Evolutionary conservation across 192 early-diverging fungal genomes (phyloP).

Genomic region (Umbelopsis ramanniana): DNA sequence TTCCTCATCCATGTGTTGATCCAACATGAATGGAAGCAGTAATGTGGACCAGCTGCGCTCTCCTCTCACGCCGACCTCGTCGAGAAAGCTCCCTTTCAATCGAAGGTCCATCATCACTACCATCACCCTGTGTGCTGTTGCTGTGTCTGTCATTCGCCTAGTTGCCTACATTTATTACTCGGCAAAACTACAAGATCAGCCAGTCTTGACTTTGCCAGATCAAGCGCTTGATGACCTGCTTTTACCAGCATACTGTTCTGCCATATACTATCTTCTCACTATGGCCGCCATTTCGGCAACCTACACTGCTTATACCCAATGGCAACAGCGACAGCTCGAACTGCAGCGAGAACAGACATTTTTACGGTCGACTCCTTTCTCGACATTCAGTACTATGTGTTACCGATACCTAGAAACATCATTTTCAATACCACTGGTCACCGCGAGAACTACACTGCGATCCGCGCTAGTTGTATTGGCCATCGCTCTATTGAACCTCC

Average conservation of each 20-base stretch:
- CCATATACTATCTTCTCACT: neutral
- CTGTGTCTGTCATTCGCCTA: constrained; percentile 2
- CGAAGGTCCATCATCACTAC: neutral
- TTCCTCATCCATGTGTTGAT: neutral
- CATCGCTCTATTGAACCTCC: neutral
- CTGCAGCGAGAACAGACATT: neutral
- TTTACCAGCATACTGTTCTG: neutral
- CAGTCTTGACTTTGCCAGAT: neutral
- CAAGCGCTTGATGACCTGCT: neutral
- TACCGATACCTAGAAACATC: constrained; percentile 5
- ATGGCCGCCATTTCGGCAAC: neutral
- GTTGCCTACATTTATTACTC: constrained; percentile 17
- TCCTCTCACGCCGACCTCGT: neutral
- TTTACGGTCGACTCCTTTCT: neutral
- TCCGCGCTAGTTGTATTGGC: neutral
- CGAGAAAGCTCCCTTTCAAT: neutral
- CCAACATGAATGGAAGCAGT: neutral
- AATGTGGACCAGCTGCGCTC: constrained; percentile 3
- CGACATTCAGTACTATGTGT: neutral
- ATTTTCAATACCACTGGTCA: neutral
- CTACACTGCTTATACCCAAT: neutral
- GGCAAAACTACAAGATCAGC: constrained; percentile 5
- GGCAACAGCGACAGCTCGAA: neutral
- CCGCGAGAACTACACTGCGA: neutral
- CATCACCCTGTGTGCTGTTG: constrained; percentile 5